These are phyloP conservation scores for Zasmidium cellare DNA, from an alignment of 2,329 filamentous ascomycete genomes.

Conservation along the genomic window DNA sequence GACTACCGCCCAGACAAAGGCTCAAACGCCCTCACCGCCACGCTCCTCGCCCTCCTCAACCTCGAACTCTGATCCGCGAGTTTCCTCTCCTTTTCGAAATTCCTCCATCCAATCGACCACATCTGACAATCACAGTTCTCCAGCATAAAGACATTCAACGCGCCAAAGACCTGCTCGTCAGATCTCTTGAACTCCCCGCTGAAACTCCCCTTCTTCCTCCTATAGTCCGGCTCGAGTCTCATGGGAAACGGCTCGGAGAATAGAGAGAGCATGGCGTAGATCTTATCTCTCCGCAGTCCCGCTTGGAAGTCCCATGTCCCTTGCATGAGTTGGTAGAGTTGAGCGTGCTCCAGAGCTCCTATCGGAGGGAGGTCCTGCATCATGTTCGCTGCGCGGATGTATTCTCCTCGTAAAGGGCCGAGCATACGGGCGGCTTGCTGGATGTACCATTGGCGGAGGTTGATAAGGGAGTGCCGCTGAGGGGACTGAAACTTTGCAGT, in stretches of 20 bases:
- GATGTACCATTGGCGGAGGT: background rate
- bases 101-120: background rate
- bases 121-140: background rate
- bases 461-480: background rate
- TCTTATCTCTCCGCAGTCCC: background rate
- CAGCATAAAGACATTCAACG: background rate
- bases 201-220: background rate
- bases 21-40: background rate
- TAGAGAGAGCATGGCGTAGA: constrained; percentile 1
- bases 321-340: background rate
- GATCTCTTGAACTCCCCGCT: background rate
- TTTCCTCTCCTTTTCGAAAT: background rate
- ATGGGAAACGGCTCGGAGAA: background rate
- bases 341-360: background rate
- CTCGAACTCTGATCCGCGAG: background rate
- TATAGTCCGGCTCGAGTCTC: background rate
- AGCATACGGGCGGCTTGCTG: background rate
- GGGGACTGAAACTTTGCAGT: background rate
- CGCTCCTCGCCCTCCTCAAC: background rate
- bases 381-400: background rate
- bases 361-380: background rate
- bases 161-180: background rate
- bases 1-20: background rate
- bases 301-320: background rate
- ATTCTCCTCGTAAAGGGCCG: background rate